Evolutionary conservation across 441 rosid genomes (phyloP).

Genomic region (Euphorbia celastroides): DNA sequence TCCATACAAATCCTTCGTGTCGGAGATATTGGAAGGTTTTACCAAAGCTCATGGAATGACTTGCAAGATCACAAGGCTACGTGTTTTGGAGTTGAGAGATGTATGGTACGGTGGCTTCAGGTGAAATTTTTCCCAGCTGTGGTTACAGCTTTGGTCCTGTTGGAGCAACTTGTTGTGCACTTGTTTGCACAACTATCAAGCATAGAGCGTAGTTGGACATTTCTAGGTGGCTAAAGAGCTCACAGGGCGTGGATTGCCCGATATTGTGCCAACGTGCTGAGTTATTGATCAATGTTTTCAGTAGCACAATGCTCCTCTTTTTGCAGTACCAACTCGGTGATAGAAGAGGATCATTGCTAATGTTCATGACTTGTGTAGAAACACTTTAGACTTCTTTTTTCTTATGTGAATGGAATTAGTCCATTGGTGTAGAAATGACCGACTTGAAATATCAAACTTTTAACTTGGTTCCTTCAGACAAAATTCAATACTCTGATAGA

Average conservation of each 20-base stretch:
- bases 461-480: too few species aligned
- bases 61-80: not conserved
- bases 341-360: not conserved
- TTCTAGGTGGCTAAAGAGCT: not conserved
- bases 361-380: not conserved
- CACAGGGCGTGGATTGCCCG: not conserved
- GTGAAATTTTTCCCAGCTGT: not conserved
- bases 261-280: not conserved
- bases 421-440: not conserved
- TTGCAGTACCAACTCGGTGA: not conserved
- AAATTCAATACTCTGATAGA: too few species aligned
- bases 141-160: not conserved
- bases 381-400: not conserved
- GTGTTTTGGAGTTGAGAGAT: not conserved
- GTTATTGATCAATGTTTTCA: not conserved
- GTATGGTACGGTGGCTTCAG: not conserved
- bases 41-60: constrained; percentile 34
- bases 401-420: not conserved
- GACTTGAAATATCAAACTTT: not conserved
- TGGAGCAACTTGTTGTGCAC: too few species aligned
- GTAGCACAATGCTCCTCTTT: not conserved
- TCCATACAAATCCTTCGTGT: constrained; percentile 80
- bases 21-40: constrained; percentile 76
- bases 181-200: not conserved
- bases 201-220: too few species aligned